phyloP scores from a whole-genome alignment of 768 basidiomycete genomes.

The Saitozyma sp. region DNA sequence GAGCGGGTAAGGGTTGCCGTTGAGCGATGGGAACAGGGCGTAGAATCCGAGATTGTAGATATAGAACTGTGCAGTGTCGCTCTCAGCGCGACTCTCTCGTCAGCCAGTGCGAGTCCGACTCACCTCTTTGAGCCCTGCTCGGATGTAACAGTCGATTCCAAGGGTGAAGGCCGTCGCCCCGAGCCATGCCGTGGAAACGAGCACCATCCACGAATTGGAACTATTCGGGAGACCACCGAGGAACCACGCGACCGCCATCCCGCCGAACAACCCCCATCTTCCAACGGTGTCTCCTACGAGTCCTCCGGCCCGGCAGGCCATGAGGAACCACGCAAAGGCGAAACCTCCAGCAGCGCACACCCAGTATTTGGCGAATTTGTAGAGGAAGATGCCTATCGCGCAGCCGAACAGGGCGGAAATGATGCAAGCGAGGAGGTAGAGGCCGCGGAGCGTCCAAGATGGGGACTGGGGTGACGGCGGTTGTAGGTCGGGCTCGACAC shows the following conservation, averaged over 20 bases:
- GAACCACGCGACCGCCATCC: constrained; percentile 78
- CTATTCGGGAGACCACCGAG: constrained; percentile 79
- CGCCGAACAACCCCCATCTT: constrained; percentile 87
- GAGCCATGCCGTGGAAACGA: constrained; percentile 78
- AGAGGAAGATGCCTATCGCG: constrained; percentile 85
- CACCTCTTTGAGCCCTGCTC: constrained; percentile 89
- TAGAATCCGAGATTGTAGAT: constrained; percentile 91
- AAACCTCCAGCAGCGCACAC: constrained; percentile 76
- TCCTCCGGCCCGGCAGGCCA: constrained; percentile 79
- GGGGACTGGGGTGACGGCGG: constrained; percentile 64
- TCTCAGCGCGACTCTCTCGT: not conserved
- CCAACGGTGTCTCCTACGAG: constrained; percentile 73
- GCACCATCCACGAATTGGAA: constrained; percentile 81
- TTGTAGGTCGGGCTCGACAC: constrained; percentile 69
- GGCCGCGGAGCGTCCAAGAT: constrained; percentile 71
- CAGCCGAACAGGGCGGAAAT: constrained; percentile 83
- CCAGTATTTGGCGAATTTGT: constrained; percentile 81
- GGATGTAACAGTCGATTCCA: constrained; percentile 90
- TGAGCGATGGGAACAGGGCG: constrained; percentile 74
- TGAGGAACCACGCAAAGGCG: constrained; percentile 79
- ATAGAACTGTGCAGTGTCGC: constrained; percentile 71
- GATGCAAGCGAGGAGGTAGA: constrained; percentile 79
- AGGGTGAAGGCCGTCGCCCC: constrained; percentile 87
- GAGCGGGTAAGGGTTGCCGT: constrained; percentile 70
- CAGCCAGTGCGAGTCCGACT: constrained; percentile 19